Evolutionary conservation across 2,329 filamentous ascomycete species (phyloP).

Genomic region (Trichoderma hamatum): DNA sequence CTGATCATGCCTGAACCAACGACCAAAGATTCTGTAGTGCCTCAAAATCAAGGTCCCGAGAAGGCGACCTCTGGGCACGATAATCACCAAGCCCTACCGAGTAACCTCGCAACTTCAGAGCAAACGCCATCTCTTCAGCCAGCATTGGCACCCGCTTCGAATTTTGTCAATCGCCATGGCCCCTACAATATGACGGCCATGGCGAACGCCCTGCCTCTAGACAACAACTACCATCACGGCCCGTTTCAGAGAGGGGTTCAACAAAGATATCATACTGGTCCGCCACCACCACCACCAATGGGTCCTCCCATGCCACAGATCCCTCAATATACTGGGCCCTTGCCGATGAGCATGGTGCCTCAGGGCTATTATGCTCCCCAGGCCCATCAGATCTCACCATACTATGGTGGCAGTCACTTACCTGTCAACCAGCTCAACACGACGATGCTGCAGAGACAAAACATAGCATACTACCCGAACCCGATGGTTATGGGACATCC

Average conservation of each 20-base stretch:
- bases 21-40: slow-evolving; percentile 1
- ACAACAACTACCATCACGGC: slow-evolving; percentile 43
- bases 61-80: not conserved
- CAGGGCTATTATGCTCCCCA: slow-evolving; percentile 54
- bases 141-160: slow-evolving; percentile 44
- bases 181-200: slow-evolving; percentile 54
- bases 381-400: slow-evolving; percentile 47
- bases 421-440: slow-evolving; percentile 43
- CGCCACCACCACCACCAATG: slow-evolving; percentile 45
- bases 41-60: slow-evolving; percentile 7
- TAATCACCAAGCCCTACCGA: not conserved
- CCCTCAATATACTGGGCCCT: slow-evolving; percentile 46
- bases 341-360: slow-evolving; percentile 42
- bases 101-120: slow-evolving; percentile 28
- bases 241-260: slow-evolving; percentile 44
- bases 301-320: slow-evolving; percentile 46
- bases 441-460: slow-evolving; percentile 43
- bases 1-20: slow-evolving; percentile 29
- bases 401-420: slow-evolving; percentile 47
- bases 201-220: slow-evolving; percentile 48
- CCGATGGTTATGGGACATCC: slow-evolving; percentile 48
- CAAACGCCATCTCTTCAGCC: slow-evolving; percentile 48
- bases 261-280: slow-evolving; percentile 40
- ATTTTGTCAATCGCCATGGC: slow-evolving; percentile 32
- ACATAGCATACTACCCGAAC: slow-evolving; percentile 49